Evolutionary conservation across 148 eudicot genomes (phyloP), one percentile per base, ranked within the genome.

Genomic region (Pharnaceum exiguum): DNA sequence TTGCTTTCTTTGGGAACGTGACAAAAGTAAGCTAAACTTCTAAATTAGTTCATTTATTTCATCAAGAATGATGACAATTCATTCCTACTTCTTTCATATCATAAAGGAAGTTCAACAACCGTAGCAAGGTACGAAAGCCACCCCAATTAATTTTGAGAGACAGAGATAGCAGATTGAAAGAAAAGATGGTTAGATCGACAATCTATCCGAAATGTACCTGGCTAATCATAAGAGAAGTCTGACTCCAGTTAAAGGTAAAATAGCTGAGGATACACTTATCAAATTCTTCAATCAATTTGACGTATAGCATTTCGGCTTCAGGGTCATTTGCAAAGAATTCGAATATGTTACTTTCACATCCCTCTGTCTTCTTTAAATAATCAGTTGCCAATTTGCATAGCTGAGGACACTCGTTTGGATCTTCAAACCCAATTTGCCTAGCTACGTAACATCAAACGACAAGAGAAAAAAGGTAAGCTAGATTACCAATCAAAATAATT

Each of bases 241-340:
- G 83, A 60, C 60, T 80, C 97, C 97, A 90, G 18, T 84, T 80
- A 65, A 87, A 90, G 13, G 85, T 71, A 44, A 90, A 90, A 57
- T 90, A 87, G 25, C 76, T 68, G 31, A 90, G 81, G 52, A 87
- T 90, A 57, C 97, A 90, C 55, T 78, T 65, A 18, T 90, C 97
- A 71, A 90, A 73, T 51, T 90, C 97, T 66, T 90, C 87, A 43
- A 90, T 78, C 42, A 90, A 66, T 55, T 79, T 82, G 47, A 76
- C 85, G 59, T 65, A 90, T 23, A 90, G 71, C 12, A 24, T 56
- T 0, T 84, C 84, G 2, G 78, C 73, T 26, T 84, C 60, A 19
- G 63, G 43, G 21, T 82, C 74, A 30, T 63, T 65, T 1, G 80
- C 67, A 55, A 87, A 74, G 66, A 71, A 90, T 55, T 77, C 93